Base-by-base conservation (phyloP, 148 eudicot species). In the Nyssa sinensis region DNA sequence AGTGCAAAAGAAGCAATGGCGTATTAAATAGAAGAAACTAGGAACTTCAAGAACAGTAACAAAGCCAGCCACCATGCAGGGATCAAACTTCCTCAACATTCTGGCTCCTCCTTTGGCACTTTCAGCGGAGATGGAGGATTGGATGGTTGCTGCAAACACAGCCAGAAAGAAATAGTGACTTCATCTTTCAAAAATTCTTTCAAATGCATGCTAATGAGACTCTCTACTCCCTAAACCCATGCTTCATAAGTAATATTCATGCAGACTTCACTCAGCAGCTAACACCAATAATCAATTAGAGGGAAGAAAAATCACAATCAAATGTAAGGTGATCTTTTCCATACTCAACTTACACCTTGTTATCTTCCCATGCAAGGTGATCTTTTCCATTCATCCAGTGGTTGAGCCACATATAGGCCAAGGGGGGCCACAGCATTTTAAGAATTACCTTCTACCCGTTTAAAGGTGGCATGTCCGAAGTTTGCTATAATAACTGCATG, bases 41-140 rank as follows among this genome's bases (percentile, higher is more conserved):
- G n/a, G n/a, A 12, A 44, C 16, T 25, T 7, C 44, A 11, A 53
- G 8, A 69, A 21, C 17, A 29, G 29, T 1, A 14, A 10, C 27
- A 11, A 69, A 51, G 72, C 25, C 3, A 53, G n/a, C 17, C 62
- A 11, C 10, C 17, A 44, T 44, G 17, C 51, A 0, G 12, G 17
- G 2, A 30, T 3, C 32, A 4, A 17, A 34, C 31, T 39, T 27
- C 66, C 35, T 72, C 75, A 72, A 39, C 25, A 16, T 72, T 72
- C 66, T 72, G 35, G 75, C 66, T 72, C 66, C 75, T 60, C 66
- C 57, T 61, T 35, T 0, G 34, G 66, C 51, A 39, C 66, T 39
- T 71, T 35, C 28, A 24, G 34, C 4, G 21, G 66, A 55, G 10
- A 6, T 39, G 7, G 10, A 35, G 31, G 8, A 34, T 72, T 61